Percentiles rank a stretch among this genome's conserved stretches.
Evolutionary conservation across 1,284 basidiomycete genomes (phyloP).

Genomic region (Trichosporon coremiiforme): DNA sequence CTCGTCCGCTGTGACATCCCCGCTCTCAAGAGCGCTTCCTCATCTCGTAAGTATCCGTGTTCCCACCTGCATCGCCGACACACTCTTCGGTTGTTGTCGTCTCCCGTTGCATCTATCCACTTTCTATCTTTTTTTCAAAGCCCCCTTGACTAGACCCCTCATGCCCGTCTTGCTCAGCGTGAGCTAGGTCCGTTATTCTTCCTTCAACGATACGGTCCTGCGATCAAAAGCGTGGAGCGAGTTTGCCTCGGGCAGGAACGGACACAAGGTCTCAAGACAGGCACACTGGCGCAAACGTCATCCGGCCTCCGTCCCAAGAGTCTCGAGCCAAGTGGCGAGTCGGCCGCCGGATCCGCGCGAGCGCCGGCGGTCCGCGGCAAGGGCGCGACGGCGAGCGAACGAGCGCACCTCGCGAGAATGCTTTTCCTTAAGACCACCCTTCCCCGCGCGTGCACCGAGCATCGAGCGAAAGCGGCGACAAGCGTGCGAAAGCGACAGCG

Average conservation of each 20-base stretch:
- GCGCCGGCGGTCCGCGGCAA: not conserved
- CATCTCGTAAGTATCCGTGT: conserved; percentile 49
- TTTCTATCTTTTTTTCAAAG: not conserved
- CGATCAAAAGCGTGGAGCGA: conserved; percentile 14
- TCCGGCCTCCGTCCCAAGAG: conserved; percentile 8
- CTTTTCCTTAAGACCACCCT: not conserved
- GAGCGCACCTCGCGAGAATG: not conserved
- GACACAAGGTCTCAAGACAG: conserved; percentile 15
- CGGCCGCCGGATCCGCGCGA: not conserved
- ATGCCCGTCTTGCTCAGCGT: conserved; percentile 24
- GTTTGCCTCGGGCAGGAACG: conserved; percentile 14
- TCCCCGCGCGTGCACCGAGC: conserved; percentile 12
- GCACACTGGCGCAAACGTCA: conserved; percentile 15
- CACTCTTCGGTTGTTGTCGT: not conserved
- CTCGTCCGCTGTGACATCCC: conserved; percentile 78
- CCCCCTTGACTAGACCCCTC: conserved; percentile 25
- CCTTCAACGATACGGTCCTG: conserved; percentile 5
- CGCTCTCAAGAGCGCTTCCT: conserved; percentile 60
- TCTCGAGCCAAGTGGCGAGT: conserved; percentile 6
- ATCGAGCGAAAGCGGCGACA: conserved; percentile 18
- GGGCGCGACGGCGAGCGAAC: not conserved
- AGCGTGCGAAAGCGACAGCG: conserved; percentile 7
- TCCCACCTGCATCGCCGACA: not conserved
- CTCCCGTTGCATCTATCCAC: not conserved
- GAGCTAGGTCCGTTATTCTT: conserved; percentile 12